phyloP scores from a whole-genome alignment of 73 alveolate species.

The Effrenium voratum region DNA sequence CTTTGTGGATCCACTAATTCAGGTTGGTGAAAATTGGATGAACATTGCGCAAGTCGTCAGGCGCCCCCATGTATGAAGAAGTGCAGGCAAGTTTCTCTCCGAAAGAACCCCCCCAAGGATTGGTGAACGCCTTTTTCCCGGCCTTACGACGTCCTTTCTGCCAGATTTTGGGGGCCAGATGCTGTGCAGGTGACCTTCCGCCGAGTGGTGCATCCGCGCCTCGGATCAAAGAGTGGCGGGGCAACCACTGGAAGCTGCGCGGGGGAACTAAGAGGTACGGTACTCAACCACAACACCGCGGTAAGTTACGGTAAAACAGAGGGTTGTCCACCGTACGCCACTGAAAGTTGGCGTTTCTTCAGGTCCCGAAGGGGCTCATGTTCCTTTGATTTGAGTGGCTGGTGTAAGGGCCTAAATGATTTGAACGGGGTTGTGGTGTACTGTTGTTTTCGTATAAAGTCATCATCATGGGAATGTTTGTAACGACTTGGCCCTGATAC shows the following conservation, averaged over 20 bases:
- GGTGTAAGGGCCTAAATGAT: no score
- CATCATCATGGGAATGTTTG: no score
- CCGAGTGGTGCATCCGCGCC: constrained; percentile 47
- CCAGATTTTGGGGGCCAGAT: not conserved
- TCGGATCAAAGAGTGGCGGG: no score
- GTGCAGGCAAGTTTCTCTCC: not conserved
- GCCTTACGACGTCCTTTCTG: not conserved
- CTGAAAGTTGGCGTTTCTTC: not conserved
- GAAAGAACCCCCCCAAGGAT: not conserved
- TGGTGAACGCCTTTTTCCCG: not conserved
- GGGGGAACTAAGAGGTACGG: not conserved
- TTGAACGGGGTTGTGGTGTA: no score
- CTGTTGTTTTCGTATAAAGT: no score
- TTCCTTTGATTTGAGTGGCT: not conserved
- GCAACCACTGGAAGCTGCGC: no score
- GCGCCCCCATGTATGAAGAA: not conserved
- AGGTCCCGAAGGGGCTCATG: not conserved
- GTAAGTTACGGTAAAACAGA: not conserved
- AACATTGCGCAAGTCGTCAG: not conserved
- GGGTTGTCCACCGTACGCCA: not conserved
- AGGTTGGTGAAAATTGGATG: not conserved
- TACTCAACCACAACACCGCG: not conserved
- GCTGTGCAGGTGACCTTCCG: constrained; percentile 10
- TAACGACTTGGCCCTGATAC: no score
- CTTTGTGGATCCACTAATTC: not conserved